Evolutionary conservation across 352 stramenopile genomes (phyloP).

Genomic region (Blastocystis sp.): DNA sequence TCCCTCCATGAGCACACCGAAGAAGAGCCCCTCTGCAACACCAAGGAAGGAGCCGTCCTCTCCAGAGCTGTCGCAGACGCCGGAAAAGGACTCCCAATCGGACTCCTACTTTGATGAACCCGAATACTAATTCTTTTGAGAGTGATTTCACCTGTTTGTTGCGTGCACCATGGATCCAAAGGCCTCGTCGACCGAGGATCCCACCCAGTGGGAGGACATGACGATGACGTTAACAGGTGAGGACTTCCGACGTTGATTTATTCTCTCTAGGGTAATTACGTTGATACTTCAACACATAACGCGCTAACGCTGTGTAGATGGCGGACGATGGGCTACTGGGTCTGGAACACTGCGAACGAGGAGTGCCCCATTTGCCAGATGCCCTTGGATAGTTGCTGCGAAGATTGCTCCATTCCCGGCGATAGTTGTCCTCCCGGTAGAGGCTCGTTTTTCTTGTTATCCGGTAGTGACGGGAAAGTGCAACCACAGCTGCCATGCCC

Average conservation of each 20-base stretch:
- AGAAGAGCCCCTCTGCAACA: no score
- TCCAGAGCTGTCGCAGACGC: no score
- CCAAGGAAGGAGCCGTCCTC: no score
- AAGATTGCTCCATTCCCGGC: slow-evolving; percentile 43
- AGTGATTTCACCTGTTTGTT: slow-evolving; percentile 5
- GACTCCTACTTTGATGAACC: slow-evolving; percentile 66
- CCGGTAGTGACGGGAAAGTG: slow-evolving; percentile 35
- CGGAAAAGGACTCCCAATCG: not conserved
- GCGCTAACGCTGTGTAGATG: slow-evolving; percentile 12
- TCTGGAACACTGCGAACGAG: slow-evolving; percentile 59
- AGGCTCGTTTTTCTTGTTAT: not conserved
- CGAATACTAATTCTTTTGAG: slow-evolving; percentile 42
- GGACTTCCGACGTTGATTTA: not conserved
- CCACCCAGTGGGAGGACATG: slow-evolving; percentile 33
- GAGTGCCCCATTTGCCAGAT: slow-evolving; percentile 60
- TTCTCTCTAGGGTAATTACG: slow-evolving; percentile 11
- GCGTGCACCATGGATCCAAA: not conserved
- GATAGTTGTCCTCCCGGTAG: slow-evolving; percentile 64
- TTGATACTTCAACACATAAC: not conserved
- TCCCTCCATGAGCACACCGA: no score
- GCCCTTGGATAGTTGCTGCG: slow-evolving; percentile 29
- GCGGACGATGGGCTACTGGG: slow-evolving; percentile 30
- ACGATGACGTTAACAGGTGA: slow-evolving; percentile 18
- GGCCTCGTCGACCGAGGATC: not conserved
- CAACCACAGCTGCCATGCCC: slow-evolving; percentile 44